Evolutionary conservation across 1,284 basidiomycete genomes (phyloP).

Genomic region (Sphagnurus paluster): DNA sequence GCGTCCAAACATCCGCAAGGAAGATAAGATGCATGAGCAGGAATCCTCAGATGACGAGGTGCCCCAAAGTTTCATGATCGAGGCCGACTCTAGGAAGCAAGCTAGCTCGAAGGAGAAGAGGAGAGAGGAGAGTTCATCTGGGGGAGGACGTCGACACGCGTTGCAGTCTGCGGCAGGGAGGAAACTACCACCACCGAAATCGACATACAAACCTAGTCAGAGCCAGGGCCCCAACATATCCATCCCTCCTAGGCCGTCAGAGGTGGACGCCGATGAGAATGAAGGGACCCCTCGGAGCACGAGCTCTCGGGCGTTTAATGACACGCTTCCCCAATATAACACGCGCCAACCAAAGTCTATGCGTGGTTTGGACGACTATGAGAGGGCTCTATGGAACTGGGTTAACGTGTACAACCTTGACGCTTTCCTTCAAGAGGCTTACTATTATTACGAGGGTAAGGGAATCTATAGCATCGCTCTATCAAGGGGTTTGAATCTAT

Average conservation of each 20-base stretch:
- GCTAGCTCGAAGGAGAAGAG: constrained; percentile 23
- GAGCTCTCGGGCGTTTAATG: constrained; percentile 8
- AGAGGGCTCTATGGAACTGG: constrained; percentile 97
- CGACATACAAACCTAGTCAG: constrained; percentile 37
- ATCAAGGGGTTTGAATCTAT: constrained; percentile 82
- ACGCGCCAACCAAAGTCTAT: constrained; percentile 47
- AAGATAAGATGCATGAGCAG: constrained; percentile 56
- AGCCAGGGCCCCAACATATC: constrained; percentile 35
- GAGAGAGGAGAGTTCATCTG: constrained; percentile 16
- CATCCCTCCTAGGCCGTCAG: constrained; percentile 69
- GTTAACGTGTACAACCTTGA: constrained; percentile 98
- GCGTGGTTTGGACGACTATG: constrained; percentile 79
- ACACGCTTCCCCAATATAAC: constrained; percentile 20
- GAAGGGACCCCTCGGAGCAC: constrained; percentile 24
- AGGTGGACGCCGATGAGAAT: constrained; percentile 45
- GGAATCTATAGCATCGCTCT: constrained; percentile 94
- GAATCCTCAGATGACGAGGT: constrained; percentile 78
- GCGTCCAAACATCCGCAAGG: constrained; percentile 65
- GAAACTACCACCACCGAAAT: constrained; percentile 42
- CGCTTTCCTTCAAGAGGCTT: constrained; percentile 92
- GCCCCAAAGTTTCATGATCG: constrained; percentile 82
- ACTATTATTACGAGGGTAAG: constrained; percentile 94
- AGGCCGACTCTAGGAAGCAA: constrained; percentile 48
- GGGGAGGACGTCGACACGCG: constrained; percentile 36
- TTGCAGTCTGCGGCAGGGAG: constrained; percentile 47